Base-by-base conservation (phyloP, 768 basidiomycete species). In the Tulasnella sp. region DNA sequence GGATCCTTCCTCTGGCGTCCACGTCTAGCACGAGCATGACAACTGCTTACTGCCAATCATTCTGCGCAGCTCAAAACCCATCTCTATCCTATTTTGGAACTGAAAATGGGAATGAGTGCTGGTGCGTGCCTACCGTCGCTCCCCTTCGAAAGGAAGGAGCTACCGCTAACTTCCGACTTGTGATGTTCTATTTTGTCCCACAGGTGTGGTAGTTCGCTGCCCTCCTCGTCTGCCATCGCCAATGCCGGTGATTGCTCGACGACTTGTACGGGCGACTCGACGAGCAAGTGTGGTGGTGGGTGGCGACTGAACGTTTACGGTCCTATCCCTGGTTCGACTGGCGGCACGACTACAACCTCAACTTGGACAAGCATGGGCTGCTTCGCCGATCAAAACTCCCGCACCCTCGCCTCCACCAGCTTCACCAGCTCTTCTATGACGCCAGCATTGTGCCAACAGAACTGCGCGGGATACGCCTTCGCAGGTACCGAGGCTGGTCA, bases 81-180 rank as follows among this genome's bases (percentile, higher is more conserved):
- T 23, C 47, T 11, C 47, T 29, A 7, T 11, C 47, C 21, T 48
- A 21, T 48, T 29, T 7, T n/a, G 55, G 52, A 24, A 30, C 44
- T 42, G 55, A 58, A 58, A 44, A 44, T 2, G 45, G 55, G 9
- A 48, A 21, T 19, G 55, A 45, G 45, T 48, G 55, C 24, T 58
- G 45, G 55, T 58, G 21, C 23, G 43, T 23, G 21, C 47, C n/a
- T 29, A 5, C 47, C 7, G 7, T 23, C 5, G 7, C 5, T 48
- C 47, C 47, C 7, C 11, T 7, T 48, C 27, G 7, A 5, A 48
- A n/a, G 47, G 5, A 7, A 21, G 5, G n/a, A 5, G 19, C 47
- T n/a, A 48, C n/a, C 47, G 5, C 47, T 48, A 7, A n/a, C 21
- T 5, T 48, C n/a, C n/a, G 27, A 5, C 47, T 48, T 7, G 11